phyloP scores from a whole-genome alignment of 2,329 filamentous ascomycete genomes.

The Xylariaceae sp. region DNA sequence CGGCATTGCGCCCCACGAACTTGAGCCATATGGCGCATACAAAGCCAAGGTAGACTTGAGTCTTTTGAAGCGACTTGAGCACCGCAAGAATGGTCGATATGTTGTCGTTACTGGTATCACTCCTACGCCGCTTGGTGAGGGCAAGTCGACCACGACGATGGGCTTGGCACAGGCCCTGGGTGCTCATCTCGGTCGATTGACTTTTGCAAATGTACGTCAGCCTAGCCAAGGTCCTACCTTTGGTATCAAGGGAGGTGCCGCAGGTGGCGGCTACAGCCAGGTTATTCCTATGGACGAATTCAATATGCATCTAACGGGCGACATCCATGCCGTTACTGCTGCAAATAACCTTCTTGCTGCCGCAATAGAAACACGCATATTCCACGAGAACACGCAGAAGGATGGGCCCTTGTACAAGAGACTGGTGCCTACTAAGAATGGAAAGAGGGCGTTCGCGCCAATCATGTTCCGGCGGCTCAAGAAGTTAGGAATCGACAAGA shows the following conservation, averaged over 20 bases:
- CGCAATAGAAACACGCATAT: conserved; percentile 96
- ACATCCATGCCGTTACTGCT: conserved; percentile 96
- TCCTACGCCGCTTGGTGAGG: conserved; percentile 93
- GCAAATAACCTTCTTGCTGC: conserved; percentile 97
- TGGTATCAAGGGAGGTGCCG: conserved; percentile 97
- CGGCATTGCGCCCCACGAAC: conserved; percentile 84
- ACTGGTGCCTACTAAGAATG: conserved; percentile 88
- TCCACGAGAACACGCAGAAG: conserved; percentile 96
- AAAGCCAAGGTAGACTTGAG: conserved; percentile 94
- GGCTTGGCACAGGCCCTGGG: conserved; percentile 92
- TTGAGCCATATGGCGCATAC: conserved; percentile 93
- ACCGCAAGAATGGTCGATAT: conserved; percentile 89
- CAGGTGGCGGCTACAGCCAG: conserved; percentile 96
- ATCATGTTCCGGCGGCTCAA: conserved; percentile 93
- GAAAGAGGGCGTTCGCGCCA: conserved; percentile 83
- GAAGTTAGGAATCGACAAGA: conserved; percentile 96
- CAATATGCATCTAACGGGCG: conserved; percentile 95
- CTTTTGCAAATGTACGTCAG: conserved; percentile 96
- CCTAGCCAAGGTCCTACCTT: conserved; percentile 98
- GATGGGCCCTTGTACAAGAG: conserved; percentile 86
- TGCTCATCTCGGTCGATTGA: conserved; percentile 83
- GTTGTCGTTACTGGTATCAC: conserved; percentile 95
- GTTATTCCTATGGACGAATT: conserved; percentile 99
- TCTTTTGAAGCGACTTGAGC: conserved; percentile 81
- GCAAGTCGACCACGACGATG: conserved; percentile 98